Evolutionary conservation across 2,329 filamentous ascomycete species (phyloP).

Genomic region (Beauveria sp.): DNA sequence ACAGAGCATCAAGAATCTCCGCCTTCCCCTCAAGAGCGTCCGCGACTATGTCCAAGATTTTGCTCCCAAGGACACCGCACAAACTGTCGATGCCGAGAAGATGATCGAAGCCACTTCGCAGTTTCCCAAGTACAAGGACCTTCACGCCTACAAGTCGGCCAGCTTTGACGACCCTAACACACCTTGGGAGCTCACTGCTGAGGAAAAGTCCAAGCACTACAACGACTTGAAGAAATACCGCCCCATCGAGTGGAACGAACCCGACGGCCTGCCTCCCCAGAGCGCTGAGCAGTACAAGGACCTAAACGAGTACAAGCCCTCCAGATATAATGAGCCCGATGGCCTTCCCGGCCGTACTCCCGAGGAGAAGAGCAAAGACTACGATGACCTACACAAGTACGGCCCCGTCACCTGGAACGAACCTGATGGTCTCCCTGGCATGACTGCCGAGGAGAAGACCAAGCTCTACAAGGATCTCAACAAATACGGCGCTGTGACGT

Average conservation of each 20-base stretch:
- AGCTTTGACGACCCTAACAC: constrained; percentile 22
- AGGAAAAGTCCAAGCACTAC: constrained; percentile 22
- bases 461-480: constrained; percentile 29
- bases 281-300: constrained; percentile 21
- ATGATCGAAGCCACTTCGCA: constrained; percentile 19
- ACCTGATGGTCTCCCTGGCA: constrained; percentile 17
- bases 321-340: constrained; percentile 22
- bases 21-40: constrained; percentile 25
- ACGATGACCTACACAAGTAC: constrained; percentile 27
- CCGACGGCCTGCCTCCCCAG: neutral
- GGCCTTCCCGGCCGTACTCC: constrained; percentile 16
- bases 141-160: constrained; percentile 25
- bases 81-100: constrained; percentile 15
- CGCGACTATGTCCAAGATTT: constrained; percentile 24
- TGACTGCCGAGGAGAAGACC: constrained; percentile 25
- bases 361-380: constrained; percentile 21
- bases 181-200: constrained; percentile 19
- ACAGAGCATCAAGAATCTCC: constrained; percentile 22
- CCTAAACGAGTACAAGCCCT: constrained; percentile 20
- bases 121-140: constrained; percentile 27
- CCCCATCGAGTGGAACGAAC: constrained; percentile 19
- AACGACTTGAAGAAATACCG: constrained; percentile 21
- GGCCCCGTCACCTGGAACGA: constrained; percentile 21
- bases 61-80: constrained; percentile 12
- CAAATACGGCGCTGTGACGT: constrained; percentile 23